A percentile compares a stretch with the other conserved stretches of the same genome.
Evolutionary conservation across 495 filamentous ascomycete species (phyloP).

Genomic region (Ramalina intermedia): DNA sequence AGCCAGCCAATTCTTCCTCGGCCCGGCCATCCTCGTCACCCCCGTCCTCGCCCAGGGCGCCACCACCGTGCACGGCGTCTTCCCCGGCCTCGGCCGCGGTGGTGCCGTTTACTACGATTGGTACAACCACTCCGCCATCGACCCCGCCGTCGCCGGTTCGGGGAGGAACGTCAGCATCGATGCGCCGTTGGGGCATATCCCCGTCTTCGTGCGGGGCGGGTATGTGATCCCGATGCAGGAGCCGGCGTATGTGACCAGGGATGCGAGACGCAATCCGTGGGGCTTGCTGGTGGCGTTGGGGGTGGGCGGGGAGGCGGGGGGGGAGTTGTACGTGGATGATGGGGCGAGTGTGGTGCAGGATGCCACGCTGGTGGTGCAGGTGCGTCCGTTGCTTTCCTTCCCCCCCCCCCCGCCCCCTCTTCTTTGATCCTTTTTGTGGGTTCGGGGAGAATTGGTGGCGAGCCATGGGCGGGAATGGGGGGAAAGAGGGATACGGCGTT

Average conservation of each 20-base stretch:
- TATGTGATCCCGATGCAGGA: constrained; percentile 56
- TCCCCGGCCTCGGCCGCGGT: constrained; percentile 47
- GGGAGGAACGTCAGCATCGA: constrained; percentile 58
- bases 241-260: constrained; percentile 52
- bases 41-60: constrained; percentile 56
- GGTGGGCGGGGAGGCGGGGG: constrained; percentile 40
- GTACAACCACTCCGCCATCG: constrained; percentile 47
- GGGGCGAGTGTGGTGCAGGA: constrained; percentile 54
- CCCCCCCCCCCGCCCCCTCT: no score
- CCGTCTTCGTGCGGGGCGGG: constrained; percentile 60
- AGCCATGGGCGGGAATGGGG: no score
- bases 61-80: constrained; percentile 56
- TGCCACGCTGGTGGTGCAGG: constrained; percentile 40
- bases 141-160: constrained; percentile 23
- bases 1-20: constrained; percentile 68
- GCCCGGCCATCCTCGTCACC: constrained; percentile 52
- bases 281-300: constrained; percentile 50
- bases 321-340: constrained; percentile 69
- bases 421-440: no score
- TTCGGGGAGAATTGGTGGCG: no score
- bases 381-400: constrained; percentile 16
- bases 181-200: constrained; percentile 67
- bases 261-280: constrained; percentile 54
- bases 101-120: constrained; percentile 66
- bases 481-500: no score